phyloP scores from a whole-genome alignment of 257 asterid genomes.

The Cinchona pubescens region DNA sequence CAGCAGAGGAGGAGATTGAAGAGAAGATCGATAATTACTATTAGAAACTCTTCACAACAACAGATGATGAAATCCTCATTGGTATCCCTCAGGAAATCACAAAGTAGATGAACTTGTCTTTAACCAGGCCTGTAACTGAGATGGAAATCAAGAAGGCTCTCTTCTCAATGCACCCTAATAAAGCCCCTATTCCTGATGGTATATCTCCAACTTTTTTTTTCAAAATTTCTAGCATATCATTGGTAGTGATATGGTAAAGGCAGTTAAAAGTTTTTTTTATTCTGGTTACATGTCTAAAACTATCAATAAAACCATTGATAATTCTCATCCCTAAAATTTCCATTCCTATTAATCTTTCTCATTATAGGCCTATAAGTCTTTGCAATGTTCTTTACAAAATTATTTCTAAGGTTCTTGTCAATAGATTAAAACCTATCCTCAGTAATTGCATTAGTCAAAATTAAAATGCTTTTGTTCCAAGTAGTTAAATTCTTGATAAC shows the following conservation, averaged over 20 bases:
- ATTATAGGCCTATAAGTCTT: background rate
- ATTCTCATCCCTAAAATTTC: background rate
- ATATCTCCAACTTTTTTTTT: background rate
- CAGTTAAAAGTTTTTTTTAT: background rate
- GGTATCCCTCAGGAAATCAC: background rate
- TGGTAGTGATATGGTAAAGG: background rate
- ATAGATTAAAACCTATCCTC: background rate
- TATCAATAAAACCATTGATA: background rate
- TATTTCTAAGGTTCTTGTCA: background rate
- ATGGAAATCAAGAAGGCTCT: background rate
- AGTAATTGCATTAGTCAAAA: background rate
- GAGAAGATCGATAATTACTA: background rate
- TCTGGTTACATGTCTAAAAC: background rate
- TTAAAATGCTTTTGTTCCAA: background rate
- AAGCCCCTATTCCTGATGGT: background rate
- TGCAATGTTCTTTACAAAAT: background rate
- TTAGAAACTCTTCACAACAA: background rate
- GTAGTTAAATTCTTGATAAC: background rate
- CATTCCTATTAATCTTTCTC: background rate
- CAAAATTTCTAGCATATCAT: too few relatives aligned
- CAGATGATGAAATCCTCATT: background rate
- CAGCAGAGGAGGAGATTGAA: background rate
- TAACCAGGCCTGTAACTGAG: background rate
- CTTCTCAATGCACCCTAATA: background rate
- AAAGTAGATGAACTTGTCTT: background rate